Conservation (phyloP, 148 eudicot species). For the Silene conica region DNA sequence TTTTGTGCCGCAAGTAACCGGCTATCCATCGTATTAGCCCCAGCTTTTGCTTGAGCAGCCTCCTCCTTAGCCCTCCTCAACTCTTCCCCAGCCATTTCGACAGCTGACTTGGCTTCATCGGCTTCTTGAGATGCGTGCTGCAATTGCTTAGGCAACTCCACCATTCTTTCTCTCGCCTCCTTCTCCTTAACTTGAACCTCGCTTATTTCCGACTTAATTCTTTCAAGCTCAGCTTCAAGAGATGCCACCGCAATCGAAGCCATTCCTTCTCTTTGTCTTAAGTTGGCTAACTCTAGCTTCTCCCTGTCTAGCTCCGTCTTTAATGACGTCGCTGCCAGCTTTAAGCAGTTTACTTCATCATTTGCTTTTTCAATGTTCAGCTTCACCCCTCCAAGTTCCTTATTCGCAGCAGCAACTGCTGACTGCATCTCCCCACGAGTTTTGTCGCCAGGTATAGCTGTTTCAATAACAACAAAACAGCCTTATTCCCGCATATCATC, state of each 20-base stretch:
- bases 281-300: slow-evolving; percentile 43
- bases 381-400: slow-evolving; percentile 74
- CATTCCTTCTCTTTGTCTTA: slow-evolving; percentile 87
- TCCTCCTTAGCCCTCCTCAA: slow-evolving; percentile 62
- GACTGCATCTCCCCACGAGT: slow-evolving; percentile 55
- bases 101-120: slow-evolving; percentile 59
- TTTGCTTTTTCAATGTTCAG: slow-evolving; percentile 61
- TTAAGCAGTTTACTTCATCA: slow-evolving; percentile 57
- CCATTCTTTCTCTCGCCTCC: slow-evolving; percentile 66
- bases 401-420: slow-evolving; percentile 44
- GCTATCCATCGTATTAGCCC: slow-evolving; percentile 59
- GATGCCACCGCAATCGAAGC: slow-evolving; percentile 73
- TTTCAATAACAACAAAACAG: background rate
- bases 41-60: slow-evolving; percentile 81
- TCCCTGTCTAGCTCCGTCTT: slow-evolving; percentile 70
- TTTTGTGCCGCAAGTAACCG: slow-evolving; percentile 67
- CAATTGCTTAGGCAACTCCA: slow-evolving; percentile 63
- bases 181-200: slow-evolving; percentile 54
- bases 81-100: slow-evolving; percentile 57
- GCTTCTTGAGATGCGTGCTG: slow-evolving; percentile 77
- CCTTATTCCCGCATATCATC: background rate
- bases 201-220: slow-evolving; percentile 61
- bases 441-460: slow-evolving; percentile 27
- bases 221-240: slow-evolving; percentile 76
- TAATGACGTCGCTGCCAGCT: slow-evolving; percentile 60